Evolutionary conservation across 192 early-diverging fungal genomes (phyloP).

Genomic region (Gorgonomyces haynaldii): DNA sequence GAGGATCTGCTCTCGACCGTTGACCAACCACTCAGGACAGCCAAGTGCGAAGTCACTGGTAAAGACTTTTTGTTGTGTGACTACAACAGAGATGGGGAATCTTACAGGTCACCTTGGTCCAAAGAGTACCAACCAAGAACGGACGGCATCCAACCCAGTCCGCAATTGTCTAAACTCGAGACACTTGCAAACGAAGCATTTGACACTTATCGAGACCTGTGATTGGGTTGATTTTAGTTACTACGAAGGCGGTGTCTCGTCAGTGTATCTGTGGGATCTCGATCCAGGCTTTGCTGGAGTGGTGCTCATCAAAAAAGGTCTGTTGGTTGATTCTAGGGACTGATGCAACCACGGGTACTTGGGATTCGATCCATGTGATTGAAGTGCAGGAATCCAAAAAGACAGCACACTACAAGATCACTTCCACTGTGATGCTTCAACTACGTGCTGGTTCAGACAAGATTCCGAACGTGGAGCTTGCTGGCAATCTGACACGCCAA

Average conservation of each 20-base stretch:
- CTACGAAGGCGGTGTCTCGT: constrained; percentile 91
- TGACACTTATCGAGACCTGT: constrained; percentile 89
- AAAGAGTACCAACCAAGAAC: constrained; percentile 71
- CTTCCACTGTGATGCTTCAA: constrained; percentile 92
- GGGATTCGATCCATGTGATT: constrained; percentile 98
- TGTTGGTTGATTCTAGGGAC: not conserved
- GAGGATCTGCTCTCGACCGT: constrained; percentile 85
- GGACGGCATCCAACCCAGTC: constrained; percentile 69
- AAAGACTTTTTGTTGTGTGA: constrained; percentile 84
- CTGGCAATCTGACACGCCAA: constrained; percentile 89
- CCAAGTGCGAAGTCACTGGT: constrained; percentile 54
- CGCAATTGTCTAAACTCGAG: constrained; percentile 78
- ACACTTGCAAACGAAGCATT: constrained; percentile 90
- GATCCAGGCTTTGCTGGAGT: constrained; percentile 84
- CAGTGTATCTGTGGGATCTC: constrained; percentile 91
- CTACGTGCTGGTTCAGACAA: constrained; percentile 57
- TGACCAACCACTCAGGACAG: constrained; percentile 83
- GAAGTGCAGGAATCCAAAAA: constrained; percentile 58
- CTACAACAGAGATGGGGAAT: constrained; percentile 94
- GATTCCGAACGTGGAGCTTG: constrained; percentile 68
- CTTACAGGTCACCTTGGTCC: constrained; percentile 94
- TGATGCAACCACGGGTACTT: constrained; percentile 52
- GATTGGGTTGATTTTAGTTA: constrained; percentile 41
- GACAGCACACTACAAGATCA: constrained; percentile 85
- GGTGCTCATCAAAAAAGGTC: constrained; percentile 93